These are phyloP conservation scores for rapeseed (Brassica napus) DNA, from an alignment of 345 rosid species.

Conservation along the genomic window DNA sequence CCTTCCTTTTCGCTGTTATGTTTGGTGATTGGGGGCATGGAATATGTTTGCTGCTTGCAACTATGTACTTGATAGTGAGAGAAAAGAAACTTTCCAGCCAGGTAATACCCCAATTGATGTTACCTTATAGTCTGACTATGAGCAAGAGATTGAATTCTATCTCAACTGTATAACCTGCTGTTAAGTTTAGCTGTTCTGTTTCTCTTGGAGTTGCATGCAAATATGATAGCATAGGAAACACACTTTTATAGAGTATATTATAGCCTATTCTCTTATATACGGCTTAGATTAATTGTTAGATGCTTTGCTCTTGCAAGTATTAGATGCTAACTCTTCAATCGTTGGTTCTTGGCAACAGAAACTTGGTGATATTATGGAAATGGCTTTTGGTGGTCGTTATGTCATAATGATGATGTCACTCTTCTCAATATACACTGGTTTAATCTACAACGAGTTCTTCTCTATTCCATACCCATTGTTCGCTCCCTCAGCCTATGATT, in stretches of 20 bases:
- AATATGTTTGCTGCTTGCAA: slow-evolving; percentile 83
- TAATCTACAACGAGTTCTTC: slow-evolving; percentile 96
- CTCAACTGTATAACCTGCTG: slow-evolving; percentile 9
- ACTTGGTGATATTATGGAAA: slow-evolving; percentile 92
- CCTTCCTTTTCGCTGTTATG: slow-evolving; percentile 98
- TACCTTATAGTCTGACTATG: slow-evolving; percentile 6
- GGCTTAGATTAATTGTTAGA: background rate
- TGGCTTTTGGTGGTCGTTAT: slow-evolving; percentile 98
- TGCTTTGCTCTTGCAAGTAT: slow-evolving; percentile 10
- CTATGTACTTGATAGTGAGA: slow-evolving; percentile 61
- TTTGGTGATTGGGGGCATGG: slow-evolving; percentile 99
- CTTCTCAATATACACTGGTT: slow-evolving; percentile 91
- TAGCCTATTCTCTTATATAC: background rate
- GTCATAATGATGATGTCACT: slow-evolving; percentile 91
- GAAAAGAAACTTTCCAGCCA: slow-evolving; percentile 95
- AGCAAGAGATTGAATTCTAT: slow-evolving; percentile 1
- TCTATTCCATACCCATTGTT: slow-evolving; percentile 90
- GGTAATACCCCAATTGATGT: slow-evolving; percentile 50
- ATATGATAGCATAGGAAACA: background rate
- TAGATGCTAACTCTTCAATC: slow-evolving; percentile 19
- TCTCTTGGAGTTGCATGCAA: slow-evolving; percentile 14
- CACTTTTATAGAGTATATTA: slow-evolving; percentile 1
- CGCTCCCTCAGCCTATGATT: slow-evolving; percentile 84
- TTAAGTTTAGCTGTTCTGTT: slow-evolving; percentile 50
- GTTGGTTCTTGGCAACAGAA: slow-evolving; percentile 52